Evolutionary conservation across 805 yeast genomes (phyloP).

Genomic region (Nakazawaea wyomingensis): DNA sequence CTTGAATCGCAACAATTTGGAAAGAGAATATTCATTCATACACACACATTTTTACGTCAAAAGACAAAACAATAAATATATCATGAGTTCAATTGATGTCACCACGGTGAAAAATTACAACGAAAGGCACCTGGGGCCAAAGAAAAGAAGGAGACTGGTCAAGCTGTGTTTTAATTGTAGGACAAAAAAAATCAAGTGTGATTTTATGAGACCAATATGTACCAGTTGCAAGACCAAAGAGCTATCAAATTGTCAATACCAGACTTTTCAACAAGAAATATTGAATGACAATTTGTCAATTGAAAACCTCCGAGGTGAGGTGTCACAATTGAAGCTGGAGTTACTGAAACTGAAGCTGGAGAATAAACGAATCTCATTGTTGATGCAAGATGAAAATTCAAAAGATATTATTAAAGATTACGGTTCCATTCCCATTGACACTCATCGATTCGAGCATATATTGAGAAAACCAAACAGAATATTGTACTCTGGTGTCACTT

Average conservation of each 20-base stretch:
- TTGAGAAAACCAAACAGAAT: not conserved
- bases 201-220: constrained; percentile 6
- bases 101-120: not conserved
- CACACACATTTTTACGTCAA: no score
- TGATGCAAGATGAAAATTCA: no score
- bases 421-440: not conserved
- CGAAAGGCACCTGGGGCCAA: not conserved
- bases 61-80: no score
- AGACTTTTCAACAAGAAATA: not conserved
- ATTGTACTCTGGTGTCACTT: not conserved
- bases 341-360: not conserved
- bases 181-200: constrained; percentile 11
- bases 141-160: constrained; percentile 7
- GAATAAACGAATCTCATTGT: no score
- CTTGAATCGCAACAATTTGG: no score
- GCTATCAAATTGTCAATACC: not conserved
- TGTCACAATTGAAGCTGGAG: not conserved
- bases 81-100: no score
- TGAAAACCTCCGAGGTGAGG: not conserved
- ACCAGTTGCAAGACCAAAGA: not conserved
- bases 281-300: not conserved
- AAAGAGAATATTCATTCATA: no score
- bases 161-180: constrained; percentile 9
- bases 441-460: not conserved
- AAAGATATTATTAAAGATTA: not conserved